Evolutionary conservation across 2,329 filamentous ascomycete species (phyloP).

Genomic region (Trichoderma guizhouense): DNA sequence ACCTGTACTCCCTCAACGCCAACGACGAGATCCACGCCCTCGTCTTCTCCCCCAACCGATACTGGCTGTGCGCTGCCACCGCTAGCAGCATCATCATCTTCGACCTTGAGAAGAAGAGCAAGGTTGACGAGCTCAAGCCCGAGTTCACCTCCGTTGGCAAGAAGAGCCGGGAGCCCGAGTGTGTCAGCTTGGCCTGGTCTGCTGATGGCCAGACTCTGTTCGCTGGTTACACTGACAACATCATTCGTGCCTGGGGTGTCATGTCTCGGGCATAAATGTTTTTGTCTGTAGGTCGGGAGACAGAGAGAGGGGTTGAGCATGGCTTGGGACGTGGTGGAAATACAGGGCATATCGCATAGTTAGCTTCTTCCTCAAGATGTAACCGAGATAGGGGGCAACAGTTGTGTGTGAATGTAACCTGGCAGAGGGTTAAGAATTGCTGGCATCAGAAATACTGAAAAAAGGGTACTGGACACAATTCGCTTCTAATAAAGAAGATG

Average conservation of each 20-base stretch:
- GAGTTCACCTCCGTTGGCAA: slow-evolving; percentile 96
- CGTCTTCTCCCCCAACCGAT: slow-evolving; percentile 99
- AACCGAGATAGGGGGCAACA: slow-evolving; percentile 11
- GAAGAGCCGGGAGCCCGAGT: slow-evolving; percentile 99
- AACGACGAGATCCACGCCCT: slow-evolving; percentile 99
- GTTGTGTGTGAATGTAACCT: slow-evolving; percentile 3
- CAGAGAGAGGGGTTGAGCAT: neutral
- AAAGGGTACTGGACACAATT: slow-evolving; percentile 17
- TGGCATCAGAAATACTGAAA: slow-evolving; percentile 11
- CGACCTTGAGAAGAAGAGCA: slow-evolving; percentile 99
- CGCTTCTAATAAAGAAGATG: slow-evolving; percentile 16
- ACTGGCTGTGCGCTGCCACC: slow-evolving; percentile 99
- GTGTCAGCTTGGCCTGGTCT: slow-evolving; percentile 94
- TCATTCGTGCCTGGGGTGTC: slow-evolving; percentile 96
- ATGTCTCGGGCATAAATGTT: slow-evolving; percentile 79
- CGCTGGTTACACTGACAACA: slow-evolving; percentile 99
- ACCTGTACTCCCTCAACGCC: slow-evolving; percentile 99
- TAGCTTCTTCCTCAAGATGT: slow-evolving; percentile 13
- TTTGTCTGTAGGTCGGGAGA: slow-evolving; percentile 1
- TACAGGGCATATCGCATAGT: slow-evolving; percentile 15
- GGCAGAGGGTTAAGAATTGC: slow-evolving; percentile 10
- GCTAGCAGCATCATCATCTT: slow-evolving; percentile 99
- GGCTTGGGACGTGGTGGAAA: slow-evolving; percentile 10
- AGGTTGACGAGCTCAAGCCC: slow-evolving; percentile 99
- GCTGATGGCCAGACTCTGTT: slow-evolving; percentile 99